Evolutionary conservation across 2,329 filamentous ascomycete genomes (phyloP), one percentile per base, ranked within the genome.

Genomic region (Pseudogymnoascus verrucosus): DNA sequence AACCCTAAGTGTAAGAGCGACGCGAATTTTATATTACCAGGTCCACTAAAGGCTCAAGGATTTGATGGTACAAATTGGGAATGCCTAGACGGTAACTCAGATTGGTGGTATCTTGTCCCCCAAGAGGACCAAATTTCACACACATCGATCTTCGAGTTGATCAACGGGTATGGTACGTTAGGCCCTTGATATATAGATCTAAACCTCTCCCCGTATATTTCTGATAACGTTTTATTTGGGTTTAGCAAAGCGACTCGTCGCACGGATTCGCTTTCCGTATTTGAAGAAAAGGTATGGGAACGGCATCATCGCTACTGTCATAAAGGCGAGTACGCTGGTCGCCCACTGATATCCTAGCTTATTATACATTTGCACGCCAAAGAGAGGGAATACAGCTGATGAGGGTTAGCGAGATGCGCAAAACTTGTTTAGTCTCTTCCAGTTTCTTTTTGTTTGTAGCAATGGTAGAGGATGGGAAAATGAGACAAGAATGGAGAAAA

Each of bases 301-400:
- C 0, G 85, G 85, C 74, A 85, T 76, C 82, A 89, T 85, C 60
- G 75, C 79, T 2, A 88, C 70, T 0, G 84, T 83, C 62, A 88
- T 70, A 67, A 88, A 88, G 1, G 80, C 86, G 51, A 89, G 74
- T 44, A 89, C 72, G 42, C 78, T 84, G 1, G 84, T 83, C 6
- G 84, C 86, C 89, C 89, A 92, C 66, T 88, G 84, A 64, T 87
- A 83, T 14, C 89, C 89, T 23, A 93, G 78, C 26, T 77, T 80
- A 7, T 82, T 73, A 71, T 91, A 93, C 86, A 93, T 85, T 68
- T 87, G 88, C 28, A 84, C 82, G 14, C 88, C 88, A 73, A 93
- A 92, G 2, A 92, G 77, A 12, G 89, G 89, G 69, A 93, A 93
- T 3, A 85, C 84, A 62, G 90, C 91, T 85, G 66, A 31, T 3